A percentile compares a stretch with the other conserved stretches of the same genome.
These are phyloP conservation scores for Cyberlindnera maclurae DNA, from an alignment of 805 yeast species.

Conservation along the genomic window DNA sequence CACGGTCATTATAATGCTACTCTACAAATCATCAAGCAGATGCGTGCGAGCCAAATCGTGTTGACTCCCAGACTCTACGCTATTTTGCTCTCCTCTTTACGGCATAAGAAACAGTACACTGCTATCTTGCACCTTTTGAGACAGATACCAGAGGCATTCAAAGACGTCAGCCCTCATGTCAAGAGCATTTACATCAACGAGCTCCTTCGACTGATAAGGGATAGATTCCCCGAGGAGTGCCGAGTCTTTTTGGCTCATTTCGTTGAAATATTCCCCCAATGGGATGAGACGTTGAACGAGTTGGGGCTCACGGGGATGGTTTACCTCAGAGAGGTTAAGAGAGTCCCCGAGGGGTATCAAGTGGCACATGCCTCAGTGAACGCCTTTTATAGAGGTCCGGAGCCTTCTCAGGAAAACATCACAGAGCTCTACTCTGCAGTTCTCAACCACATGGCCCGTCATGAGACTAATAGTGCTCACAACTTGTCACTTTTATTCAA, in stretches of 20 bases:
- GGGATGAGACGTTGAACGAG: constrained; percentile 8
- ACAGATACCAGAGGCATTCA: constrained; percentile 11
- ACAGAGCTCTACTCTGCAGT: constrained; percentile 14
- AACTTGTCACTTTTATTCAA: constrained; percentile 1
- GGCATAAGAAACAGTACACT: constrained; percentile 16
- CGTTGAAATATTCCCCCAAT: constrained; percentile 13
- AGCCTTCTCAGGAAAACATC: constrained; percentile 11
- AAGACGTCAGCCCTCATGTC: constrained; percentile 4
- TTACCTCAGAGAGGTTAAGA: constrained; percentile 2
- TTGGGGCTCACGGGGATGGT: constrained; percentile 15
- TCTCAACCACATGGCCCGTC: constrained; percentile 8
- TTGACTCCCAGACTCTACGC: constrained; percentile 13
- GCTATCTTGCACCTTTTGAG: constrained; percentile 13
- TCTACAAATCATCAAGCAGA: constrained; percentile 9
- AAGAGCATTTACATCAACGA: constrained; percentile 11
- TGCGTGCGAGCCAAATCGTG: constrained; percentile 9
- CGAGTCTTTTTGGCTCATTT: constrained; percentile 19
- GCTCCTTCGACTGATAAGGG: constrained; percentile 12
- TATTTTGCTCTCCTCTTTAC: constrained; percentile 12
- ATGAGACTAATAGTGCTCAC: background rate
- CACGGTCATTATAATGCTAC: constrained; percentile 12
- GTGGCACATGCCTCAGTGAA: constrained; percentile 9
- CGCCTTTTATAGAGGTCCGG: constrained; percentile 3
- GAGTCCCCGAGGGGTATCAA: background rate
- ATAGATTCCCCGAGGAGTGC: constrained; percentile 15